phyloP scores from a whole-genome alignment of 1,139 yeast species.

The Pichia sp. region DNA sequence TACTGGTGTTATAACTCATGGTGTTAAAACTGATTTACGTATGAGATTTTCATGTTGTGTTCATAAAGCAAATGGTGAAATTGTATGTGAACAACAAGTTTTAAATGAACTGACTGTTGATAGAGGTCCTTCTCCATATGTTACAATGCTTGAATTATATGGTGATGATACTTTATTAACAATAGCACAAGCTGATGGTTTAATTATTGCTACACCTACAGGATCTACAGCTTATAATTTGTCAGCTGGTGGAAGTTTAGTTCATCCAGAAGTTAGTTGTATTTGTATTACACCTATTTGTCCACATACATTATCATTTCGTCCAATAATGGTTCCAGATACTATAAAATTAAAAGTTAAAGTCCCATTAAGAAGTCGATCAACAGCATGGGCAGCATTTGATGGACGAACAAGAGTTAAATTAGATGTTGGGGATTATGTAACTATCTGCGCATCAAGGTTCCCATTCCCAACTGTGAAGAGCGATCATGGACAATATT shows the following conservation, averaged over 20 bases:
- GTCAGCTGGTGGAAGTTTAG: constrained; percentile 86
- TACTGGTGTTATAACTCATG: constrained; percentile 52
- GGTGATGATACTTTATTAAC: constrained; percentile 78
- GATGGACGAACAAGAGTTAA: constrained; percentile 80
- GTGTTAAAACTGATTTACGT: constrained; percentile 70
- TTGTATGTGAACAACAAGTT: constrained; percentile 70
- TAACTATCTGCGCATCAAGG: constrained; percentile 69
- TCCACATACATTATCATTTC: constrained; percentile 82
- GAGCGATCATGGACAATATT: constrained; percentile 67
- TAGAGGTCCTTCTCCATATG: constrained; percentile 84
- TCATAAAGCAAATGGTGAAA: constrained; percentile 44
- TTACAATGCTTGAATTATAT: constrained; percentile 73
- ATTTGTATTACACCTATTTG: constrained; percentile 88
- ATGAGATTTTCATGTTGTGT: constrained; percentile 73
- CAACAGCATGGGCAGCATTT: constrained; percentile 87
- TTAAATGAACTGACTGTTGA: constrained; percentile 80
- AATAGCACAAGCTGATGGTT: constrained; percentile 85
- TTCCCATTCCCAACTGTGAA: constrained; percentile 84
- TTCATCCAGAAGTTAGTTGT: constrained; percentile 86
- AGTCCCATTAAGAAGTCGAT: constrained; percentile 61
- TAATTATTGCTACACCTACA: constrained; percentile 84
- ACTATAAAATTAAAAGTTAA: constrained; percentile 72
- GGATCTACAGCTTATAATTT: constrained; percentile 89
- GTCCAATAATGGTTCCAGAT: constrained; percentile 83
- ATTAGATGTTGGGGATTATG: constrained; percentile 65